Evolutionary conservation across 2,329 filamentous ascomycete species (phyloP).

Genomic region (Stachybotrys chlorohalonatus): DNA sequence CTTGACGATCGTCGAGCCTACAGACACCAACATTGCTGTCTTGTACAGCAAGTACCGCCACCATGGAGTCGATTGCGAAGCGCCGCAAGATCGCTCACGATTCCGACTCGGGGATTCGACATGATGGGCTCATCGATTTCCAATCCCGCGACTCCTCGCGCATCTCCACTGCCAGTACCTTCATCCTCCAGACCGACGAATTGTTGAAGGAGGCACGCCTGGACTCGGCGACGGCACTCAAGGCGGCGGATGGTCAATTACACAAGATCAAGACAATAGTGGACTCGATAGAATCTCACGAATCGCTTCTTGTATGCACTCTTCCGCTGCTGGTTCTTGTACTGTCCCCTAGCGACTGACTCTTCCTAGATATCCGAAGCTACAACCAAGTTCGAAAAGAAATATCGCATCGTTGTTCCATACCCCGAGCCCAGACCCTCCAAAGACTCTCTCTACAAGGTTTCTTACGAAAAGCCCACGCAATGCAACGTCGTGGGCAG

Average conservation of each 20-base stretch:
- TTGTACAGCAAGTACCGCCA: neutral
- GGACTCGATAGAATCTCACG: slow-evolving; percentile 40
- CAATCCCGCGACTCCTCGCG: slow-evolving; percentile 28
- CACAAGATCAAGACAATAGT: slow-evolving; percentile 43
- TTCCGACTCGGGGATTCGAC: slow-evolving; percentile 20
- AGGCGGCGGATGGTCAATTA: slow-evolving; percentile 38
- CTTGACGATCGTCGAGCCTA: neutral
- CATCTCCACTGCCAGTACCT: slow-evolving; percentile 41
- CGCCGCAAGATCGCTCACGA: slow-evolving; percentile 37
- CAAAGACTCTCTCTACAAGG: slow-evolving; percentile 70
- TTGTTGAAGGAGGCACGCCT: slow-evolving; percentile 45
- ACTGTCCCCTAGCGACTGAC: neutral
- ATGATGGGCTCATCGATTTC: slow-evolving; percentile 29
- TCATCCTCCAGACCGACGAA: slow-evolving; percentile 51
- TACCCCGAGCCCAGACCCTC: slow-evolving; percentile 75
- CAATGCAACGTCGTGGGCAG: slow-evolving; percentile 85
- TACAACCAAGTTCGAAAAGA: slow-evolving; percentile 55
- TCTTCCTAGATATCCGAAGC: slow-evolving; percentile 57
- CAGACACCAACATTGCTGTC: neutral
- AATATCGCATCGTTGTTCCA: slow-evolving; percentile 63
- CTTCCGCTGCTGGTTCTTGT: neutral
- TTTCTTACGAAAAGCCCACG: slow-evolving; percentile 66
- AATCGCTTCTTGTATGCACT: slow-evolving; percentile 37
- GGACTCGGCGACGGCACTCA: slow-evolving; percentile 40
- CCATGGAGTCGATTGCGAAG: slow-evolving; percentile 39